A percentile compares a stretch with the other conserved stretches of the same genome.
Conservation (phyloP, 192 early-diverging fungal species). For the Umbelopsis vinacea region DNA sequence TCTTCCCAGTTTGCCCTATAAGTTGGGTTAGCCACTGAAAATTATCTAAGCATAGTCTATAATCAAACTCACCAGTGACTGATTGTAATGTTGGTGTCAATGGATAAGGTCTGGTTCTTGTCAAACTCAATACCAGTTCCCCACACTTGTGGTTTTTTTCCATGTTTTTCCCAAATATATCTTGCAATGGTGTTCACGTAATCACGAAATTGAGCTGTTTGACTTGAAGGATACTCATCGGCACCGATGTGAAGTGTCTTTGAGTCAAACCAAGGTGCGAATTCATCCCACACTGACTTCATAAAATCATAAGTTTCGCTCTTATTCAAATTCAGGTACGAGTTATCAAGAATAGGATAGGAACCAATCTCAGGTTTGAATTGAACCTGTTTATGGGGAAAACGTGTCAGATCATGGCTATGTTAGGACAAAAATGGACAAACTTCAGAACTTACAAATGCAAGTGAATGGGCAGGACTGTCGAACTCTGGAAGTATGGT, state of each 20-base stretch:
- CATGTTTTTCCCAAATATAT: conserved; percentile 28
- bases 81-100: conserved; percentile 45
- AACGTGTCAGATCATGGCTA: neutral
- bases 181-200: conserved; percentile 36
- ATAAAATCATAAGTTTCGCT: conserved; percentile 42
- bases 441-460: conserved; percentile 35
- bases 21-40: conserved; percentile 27
- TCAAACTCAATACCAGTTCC: conserved; percentile 47
- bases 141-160: conserved; percentile 51
- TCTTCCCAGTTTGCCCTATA: conserved; percentile 18
- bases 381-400: conserved; percentile 15
- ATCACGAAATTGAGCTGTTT: conserved; percentile 48
- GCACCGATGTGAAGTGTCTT: conserved; percentile 48
- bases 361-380: conserved; percentile 49
- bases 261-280: conserved; percentile 52
- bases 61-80: conserved; percentile 25
- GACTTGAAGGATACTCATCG: conserved; percentile 46
- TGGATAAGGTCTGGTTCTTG: conserved; percentile 29
- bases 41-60: conserved; percentile 39
- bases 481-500: conserved; percentile 53
- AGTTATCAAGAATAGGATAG: conserved; percentile 41
- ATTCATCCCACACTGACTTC: conserved; percentile 47
- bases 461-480: conserved; percentile 49
- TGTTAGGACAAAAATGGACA: too few relatives aligned
- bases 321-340: conserved; percentile 51